Conservation (phyloP, 208 protist genomes). For the Novymonas esmeraldas region DNA sequence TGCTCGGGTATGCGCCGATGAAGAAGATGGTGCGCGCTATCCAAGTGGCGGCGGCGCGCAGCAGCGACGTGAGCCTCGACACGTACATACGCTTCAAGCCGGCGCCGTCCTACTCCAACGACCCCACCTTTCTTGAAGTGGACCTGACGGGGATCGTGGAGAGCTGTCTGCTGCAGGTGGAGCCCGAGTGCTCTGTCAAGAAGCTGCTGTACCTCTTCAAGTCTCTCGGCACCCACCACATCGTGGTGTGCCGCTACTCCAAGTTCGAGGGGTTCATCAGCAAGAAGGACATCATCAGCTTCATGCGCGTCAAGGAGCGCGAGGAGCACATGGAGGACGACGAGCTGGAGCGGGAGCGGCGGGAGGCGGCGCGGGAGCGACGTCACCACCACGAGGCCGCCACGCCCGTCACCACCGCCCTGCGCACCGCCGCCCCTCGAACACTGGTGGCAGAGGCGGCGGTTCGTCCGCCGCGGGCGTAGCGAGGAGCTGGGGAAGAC, state of each 20-base stretch:
- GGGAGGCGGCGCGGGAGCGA: slow-evolving; percentile 13
- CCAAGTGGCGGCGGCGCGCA: slow-evolving; percentile 47
- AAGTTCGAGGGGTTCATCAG: slow-evolving; percentile 75
- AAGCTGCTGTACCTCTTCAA: slow-evolving; percentile 80
- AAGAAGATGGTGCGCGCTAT: slow-evolving; percentile 67
- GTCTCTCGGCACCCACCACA: slow-evolving; percentile 69
- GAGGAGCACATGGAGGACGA: slow-evolving; percentile 63
- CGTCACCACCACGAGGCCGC: slow-evolving; percentile 3
- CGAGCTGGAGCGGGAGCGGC: slow-evolving; percentile 40
- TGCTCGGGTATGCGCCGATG: slow-evolving; percentile 71
- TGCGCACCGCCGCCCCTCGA: background rate
- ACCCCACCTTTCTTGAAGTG: slow-evolving; percentile 42
- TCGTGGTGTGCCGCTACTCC: slow-evolving; percentile 66
- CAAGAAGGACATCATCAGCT: slow-evolving; percentile 84
- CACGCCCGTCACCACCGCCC: background rate
- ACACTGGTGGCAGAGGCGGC: background rate
- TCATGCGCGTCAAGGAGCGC: slow-evolving; percentile 63
- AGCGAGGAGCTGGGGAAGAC: background rate
- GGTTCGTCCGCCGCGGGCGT: background rate
- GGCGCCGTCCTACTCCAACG: slow-evolving; percentile 24
- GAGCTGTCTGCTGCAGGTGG: slow-evolving; percentile 65
- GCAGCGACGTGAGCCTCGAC: slow-evolving; percentile 47
- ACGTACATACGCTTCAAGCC: slow-evolving; percentile 54
- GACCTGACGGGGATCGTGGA: slow-evolving; percentile 63
- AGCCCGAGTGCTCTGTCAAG: slow-evolving; percentile 69